These are phyloP conservation scores for Knoxdaviesia proteae DNA, from an alignment of 2,329 filamentous ascomycete genomes.

Conservation along the genomic window DNA sequence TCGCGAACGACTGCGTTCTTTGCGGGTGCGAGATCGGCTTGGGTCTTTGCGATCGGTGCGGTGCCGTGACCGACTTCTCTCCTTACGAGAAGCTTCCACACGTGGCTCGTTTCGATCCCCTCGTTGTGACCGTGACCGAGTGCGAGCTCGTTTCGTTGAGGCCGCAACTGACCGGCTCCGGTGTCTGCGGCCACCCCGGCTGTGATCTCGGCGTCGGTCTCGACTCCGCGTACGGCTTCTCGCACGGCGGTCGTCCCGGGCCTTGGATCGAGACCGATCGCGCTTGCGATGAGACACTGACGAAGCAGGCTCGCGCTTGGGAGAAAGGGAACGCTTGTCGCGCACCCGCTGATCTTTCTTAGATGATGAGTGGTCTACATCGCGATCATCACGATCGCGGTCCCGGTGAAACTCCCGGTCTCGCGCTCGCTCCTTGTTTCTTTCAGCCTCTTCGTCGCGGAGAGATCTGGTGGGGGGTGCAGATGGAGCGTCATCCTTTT, in stretches of 20 bases:
- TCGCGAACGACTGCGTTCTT: conserved; percentile 11
- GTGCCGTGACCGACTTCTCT: conserved; percentile 14
- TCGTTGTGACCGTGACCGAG: not conserved
- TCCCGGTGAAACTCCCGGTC: too few relatives aligned
- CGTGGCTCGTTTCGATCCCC: not conserved
- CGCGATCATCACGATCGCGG: too few relatives aligned
- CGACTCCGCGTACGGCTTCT: conserved; percentile 11
- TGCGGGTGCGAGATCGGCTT: conserved; percentile 15
- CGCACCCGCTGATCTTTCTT: too few relatives aligned
- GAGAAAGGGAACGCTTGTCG: too few relatives aligned
- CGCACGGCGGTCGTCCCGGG: conserved; percentile 8
- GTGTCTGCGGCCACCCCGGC: conserved; percentile 15
- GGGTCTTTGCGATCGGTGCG: conserved; percentile 12
- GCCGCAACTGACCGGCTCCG: conserved; percentile 3
- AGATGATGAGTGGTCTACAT: too few relatives aligned
- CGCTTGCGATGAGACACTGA: too few relatives aligned
- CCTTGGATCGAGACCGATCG: too few relatives aligned
- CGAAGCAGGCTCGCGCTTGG: too few relatives aligned
- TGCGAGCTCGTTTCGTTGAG: not conserved
- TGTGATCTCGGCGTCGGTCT: conserved; percentile 10
- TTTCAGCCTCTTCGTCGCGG: too few relatives aligned
- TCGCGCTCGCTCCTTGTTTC: too few relatives aligned
- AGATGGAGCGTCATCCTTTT: not conserved
- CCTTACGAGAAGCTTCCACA: conserved; percentile 3
- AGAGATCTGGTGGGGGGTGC: too few relatives aligned